phyloP scores from a whole-genome alignment of 2,329 filamentous ascomycete species.

The Pezicula radicicola region DNA sequence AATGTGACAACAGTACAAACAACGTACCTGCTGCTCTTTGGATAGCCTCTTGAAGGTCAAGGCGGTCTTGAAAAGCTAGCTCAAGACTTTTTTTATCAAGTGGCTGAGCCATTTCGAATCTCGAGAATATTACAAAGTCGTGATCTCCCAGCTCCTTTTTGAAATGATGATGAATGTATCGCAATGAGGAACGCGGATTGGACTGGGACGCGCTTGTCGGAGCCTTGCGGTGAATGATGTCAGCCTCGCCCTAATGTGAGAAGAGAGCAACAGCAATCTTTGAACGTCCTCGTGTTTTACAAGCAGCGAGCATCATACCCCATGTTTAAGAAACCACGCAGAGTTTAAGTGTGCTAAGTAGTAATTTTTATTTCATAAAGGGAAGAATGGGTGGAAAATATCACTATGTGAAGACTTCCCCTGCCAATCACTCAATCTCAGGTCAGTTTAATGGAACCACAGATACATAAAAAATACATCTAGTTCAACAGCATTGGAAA shows the following conservation, averaged over 20 bases:
- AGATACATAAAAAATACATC: no score
- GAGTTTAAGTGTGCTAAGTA: no score
- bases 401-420: no score
- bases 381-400: no score
- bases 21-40: constrained; percentile 27
- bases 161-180: background rate
- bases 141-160: background rate
- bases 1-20: constrained; percentile 7
- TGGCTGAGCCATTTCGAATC: constrained; percentile 17
- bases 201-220: constrained; percentile 1
- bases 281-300: no score
- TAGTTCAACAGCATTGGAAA: no score
- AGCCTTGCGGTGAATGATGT: constrained; percentile 2
- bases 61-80: constrained; percentile 26
- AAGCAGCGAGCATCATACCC: no score
- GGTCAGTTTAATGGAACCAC: no score
- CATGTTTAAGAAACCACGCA: no score
- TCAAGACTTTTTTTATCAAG: constrained; percentile 25
- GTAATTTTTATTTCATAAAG: no score
- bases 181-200: constrained; percentile 1
- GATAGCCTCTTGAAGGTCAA: constrained; percentile 28
- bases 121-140: background rate
- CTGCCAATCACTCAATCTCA: no score
- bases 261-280: no score
- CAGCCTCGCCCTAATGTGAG: constrained; percentile 4